These are phyloP conservation scores for Saccharomyces hybrid DNA, from an alignment of 1,139 yeast species.

Conservation along the genomic window DNA sequence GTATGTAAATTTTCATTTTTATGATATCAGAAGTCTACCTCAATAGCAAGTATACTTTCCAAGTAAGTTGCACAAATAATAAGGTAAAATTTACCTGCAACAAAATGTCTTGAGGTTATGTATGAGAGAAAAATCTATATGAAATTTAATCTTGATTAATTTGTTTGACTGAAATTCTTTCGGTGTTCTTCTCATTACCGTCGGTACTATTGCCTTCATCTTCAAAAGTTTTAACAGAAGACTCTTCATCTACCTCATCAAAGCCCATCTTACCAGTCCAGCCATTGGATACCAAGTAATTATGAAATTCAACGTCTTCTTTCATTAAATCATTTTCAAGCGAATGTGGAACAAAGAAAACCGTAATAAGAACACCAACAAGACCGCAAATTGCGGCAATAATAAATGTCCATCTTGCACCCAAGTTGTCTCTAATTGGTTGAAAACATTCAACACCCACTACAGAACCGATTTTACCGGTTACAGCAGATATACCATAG, in stretches of 20 bases:
- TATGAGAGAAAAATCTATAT: too few relatives aligned
- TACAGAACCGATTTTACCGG: slow-evolving; percentile 88
- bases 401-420: slow-evolving; percentile 72
- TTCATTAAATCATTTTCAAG: slow-evolving; percentile 74
- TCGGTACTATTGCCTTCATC: neutral
- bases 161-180: neutral
- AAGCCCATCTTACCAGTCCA: slow-evolving; percentile 48
- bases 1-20: too few relatives aligned
- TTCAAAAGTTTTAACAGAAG: neutral
- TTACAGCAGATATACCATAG: slow-evolving; percentile 85
- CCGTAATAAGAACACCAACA: slow-evolving; percentile 59
- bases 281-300: slow-evolving; percentile 43
- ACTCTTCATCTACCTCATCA: slow-evolving; percentile 1
- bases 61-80: too few relatives aligned
- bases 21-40: too few relatives aligned
- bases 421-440: slow-evolving; percentile 47
- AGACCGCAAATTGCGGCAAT: slow-evolving; percentile 71
- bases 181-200: neutral
- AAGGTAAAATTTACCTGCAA: too few relatives aligned
- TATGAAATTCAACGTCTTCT: slow-evolving; percentile 67
- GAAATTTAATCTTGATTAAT: neutral
- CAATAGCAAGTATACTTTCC: too few relatives aligned
- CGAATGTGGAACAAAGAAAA: slow-evolving; percentile 69
- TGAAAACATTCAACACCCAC: slow-evolving; percentile 89
- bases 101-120: too few relatives aligned